Evolutionary conservation across 805 yeast species (phyloP).

Genomic region (Cyberlindnera amylophila): DNA sequence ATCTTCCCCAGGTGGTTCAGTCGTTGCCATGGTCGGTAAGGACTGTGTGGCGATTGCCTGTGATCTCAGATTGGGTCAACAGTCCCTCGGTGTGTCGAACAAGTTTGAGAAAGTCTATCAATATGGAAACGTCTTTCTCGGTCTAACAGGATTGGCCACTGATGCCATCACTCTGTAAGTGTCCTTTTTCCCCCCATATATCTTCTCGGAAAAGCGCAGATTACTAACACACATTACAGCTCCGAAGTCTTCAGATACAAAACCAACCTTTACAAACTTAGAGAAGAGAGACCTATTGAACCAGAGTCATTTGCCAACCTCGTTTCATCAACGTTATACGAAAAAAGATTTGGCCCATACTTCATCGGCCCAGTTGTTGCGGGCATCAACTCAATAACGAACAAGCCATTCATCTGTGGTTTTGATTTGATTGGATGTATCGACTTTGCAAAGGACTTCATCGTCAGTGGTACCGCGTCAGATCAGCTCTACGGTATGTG

Average conservation of each 20-base stretch:
- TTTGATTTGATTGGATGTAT: slow-evolving; percentile 96
- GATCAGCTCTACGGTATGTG: slow-evolving; percentile 99
- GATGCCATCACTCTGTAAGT: slow-evolving; percentile 70
- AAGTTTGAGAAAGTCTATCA: slow-evolving; percentile 90
- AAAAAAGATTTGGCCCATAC: slow-evolving; percentile 92
- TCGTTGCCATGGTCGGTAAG: slow-evolving; percentile 98
- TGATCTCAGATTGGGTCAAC: slow-evolving; percentile 90
- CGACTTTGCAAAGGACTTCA: slow-evolving; percentile 90
- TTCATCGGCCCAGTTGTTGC: slow-evolving; percentile 97
- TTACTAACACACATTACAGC: slow-evolving; percentile 8
- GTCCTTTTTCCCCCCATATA: too few relatives aligned
- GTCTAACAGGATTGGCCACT: slow-evolving; percentile 91
- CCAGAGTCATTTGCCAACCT: slow-evolving; percentile 92
- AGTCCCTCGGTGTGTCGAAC: slow-evolving; percentile 86
- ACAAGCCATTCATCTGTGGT: slow-evolving; percentile 88
- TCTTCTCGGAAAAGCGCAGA: too few relatives aligned
- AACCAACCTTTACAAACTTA: slow-evolving; percentile 82
- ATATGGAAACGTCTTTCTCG: slow-evolving; percentile 82
- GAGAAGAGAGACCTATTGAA: slow-evolving; percentile 89
- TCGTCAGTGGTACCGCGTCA: slow-evolving; percentile 94
- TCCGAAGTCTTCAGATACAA: slow-evolving; percentile 77
- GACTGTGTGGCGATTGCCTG: slow-evolving; percentile 98
- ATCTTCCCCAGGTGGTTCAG: slow-evolving; percentile 68
- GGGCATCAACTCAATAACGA: slow-evolving; percentile 80
- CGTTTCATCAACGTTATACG: slow-evolving; percentile 85